Evolutionary conservation across 768 basidiomycete genomes (phyloP), one percentile per base, ranked within the genome.

Genomic region (Amanita inopinata): DNA sequence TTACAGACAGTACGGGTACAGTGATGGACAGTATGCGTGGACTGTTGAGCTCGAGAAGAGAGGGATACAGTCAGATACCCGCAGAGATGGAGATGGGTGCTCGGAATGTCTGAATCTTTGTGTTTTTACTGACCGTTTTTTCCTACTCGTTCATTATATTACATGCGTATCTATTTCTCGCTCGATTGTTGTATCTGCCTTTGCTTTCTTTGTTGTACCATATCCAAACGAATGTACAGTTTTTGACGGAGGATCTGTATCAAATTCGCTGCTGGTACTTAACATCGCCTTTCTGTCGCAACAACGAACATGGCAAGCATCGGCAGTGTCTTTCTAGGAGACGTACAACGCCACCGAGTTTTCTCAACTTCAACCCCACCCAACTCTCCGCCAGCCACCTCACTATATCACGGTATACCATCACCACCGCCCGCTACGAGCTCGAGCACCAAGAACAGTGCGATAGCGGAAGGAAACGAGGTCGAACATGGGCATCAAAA

Each of bases 321-420:
- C 41, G 84, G 86, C 38, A 84, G 82, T 53, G 85, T 83, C 17
- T 89, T 89, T 60, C 69, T 89, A 41, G 87, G 86, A 44, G 87
- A 89, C 63, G 59, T 77, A 5, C 74, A 76, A 55, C 78, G 82
- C 48, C 69, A 72, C 51, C 77, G 83, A 31, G 61, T 80, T 31
- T 59, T 83, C 9, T 74, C 74, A 28, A 73, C 78, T 15, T 70
- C 74, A n/a, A 66, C 72, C 42, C 64, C 66, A 10, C 62, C 68
- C 45, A 61, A 64, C 18, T 66, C 69, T 35, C 66, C 69, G 41
- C 62, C 69, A 23, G 60, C 61, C 8, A 55, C 63, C 11, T 60
- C 63, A 32, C 64, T 14, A 49, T 48, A 37, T 45, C 46, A 23
- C 35, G 46, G 38, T 19, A 39, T 54, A 44, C 46, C 57, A 33